These are phyloP conservation scores for Ramaria rubella DNA, from an alignment of 768 basidiomycete species.

Conservation along the genomic window DNA sequence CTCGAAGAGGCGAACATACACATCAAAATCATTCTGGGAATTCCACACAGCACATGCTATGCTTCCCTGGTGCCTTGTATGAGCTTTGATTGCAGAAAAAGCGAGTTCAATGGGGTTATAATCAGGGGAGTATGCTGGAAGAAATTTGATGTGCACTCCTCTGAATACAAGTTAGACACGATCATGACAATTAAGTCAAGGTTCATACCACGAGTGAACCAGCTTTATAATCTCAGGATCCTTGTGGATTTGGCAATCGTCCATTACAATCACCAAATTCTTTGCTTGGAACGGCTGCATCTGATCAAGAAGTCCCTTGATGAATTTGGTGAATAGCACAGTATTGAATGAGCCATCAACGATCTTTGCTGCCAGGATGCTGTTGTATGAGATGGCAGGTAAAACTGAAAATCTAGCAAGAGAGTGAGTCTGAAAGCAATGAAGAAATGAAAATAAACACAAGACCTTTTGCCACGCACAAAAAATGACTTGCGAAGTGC, in stretches of 20 bases:
- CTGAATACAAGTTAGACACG: not conserved
- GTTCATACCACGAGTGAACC: slow-evolving; percentile 6
- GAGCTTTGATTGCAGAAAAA: slow-evolving; percentile 12
- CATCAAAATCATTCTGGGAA: not conserved
- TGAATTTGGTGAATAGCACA: slow-evolving; percentile 17
- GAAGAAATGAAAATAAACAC: not conserved
- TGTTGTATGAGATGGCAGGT: slow-evolving; percentile 24
- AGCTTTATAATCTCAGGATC: slow-evolving; percentile 10
- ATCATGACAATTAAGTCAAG: not conserved
- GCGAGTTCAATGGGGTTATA: slow-evolving; percentile 26
- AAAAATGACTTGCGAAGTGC: slow-evolving; percentile 18
- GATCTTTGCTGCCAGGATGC: slow-evolving; percentile 21
- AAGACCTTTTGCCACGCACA: slow-evolving; percentile 17
- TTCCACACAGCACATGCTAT: not conserved
- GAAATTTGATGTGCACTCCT: slow-evolving; percentile 10
- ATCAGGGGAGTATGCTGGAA: slow-evolving; percentile 24
- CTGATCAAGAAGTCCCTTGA: slow-evolving; percentile 14
- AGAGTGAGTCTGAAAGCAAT: too few relatives aligned
- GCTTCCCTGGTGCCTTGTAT: not conserved
- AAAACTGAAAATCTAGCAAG: slow-evolving; percentile 25
- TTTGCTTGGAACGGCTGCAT: slow-evolving; percentile 17
- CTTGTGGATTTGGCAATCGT: slow-evolving; percentile 22
- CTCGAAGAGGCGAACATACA: not conserved
- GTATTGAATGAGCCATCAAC: slow-evolving; percentile 17
- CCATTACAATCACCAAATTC: slow-evolving; percentile 23